Conservation (phyloP, 176 grass and related monocot species). For the Triticum monococcum region DNA sequence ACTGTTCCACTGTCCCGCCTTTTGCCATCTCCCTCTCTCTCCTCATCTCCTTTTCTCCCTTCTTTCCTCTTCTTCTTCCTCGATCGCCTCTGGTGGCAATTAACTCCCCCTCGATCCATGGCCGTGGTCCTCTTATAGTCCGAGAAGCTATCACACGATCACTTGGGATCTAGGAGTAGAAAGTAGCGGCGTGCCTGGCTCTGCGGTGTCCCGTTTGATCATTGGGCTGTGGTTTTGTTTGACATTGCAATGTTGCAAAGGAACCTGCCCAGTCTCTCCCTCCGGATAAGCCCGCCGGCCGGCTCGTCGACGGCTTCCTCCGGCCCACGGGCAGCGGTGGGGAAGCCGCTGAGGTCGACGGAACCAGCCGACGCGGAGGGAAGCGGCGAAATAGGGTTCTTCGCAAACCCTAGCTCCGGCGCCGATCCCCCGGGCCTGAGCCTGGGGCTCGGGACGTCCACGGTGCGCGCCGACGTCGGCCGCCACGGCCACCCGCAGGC, state of each 20-base stretch:
- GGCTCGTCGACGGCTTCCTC: conserved; percentile 15
- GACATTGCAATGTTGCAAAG: conserved; percentile 43
- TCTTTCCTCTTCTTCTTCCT: conserved; percentile 41
- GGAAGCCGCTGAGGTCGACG: neutral
- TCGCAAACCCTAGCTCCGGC: conserved; percentile 47
- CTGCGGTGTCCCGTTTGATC: neutral
- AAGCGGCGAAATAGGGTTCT: conserved; percentile 41
- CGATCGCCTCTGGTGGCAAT: conserved; percentile 35
- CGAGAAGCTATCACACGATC: neutral
- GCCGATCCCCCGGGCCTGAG: conserved; percentile 41
- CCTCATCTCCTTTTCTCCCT: neutral
- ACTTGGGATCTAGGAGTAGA: neutral
- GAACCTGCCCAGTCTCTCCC: conserved; percentile 70
- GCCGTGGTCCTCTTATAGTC: conserved; percentile 7
- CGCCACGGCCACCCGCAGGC: conserved; percentile 20
- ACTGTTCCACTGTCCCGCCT: conserved; percentile 38
- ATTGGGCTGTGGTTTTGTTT: neutral
- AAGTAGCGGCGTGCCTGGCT: neutral
- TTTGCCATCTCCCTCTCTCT: conserved; percentile 23
- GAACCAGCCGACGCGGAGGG: conserved; percentile 35
- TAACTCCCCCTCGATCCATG: conserved; percentile 11
- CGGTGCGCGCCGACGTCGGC: neutral
- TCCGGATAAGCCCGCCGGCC: conserved; percentile 68
- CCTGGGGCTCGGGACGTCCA: conserved; percentile 38
- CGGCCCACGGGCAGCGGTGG: neutral